A percentile compares a stretch with the other conserved stretches of the same genome.
Evolutionary conservation across 371 early-diverging fungal species (phyloP).

Genomic region (Amoeboaphelidium protococcarum): DNA sequence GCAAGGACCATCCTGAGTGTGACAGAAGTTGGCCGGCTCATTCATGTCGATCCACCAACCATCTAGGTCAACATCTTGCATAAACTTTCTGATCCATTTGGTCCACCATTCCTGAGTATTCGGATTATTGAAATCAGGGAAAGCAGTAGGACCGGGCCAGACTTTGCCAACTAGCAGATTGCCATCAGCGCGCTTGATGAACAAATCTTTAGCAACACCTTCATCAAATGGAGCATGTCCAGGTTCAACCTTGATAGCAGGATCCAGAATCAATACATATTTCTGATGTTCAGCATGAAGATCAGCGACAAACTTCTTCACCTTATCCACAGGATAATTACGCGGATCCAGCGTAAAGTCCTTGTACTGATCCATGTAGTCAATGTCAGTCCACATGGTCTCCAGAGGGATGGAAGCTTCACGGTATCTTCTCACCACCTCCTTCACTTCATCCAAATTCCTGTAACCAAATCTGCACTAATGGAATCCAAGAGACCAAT

Average conservation of each 20-base stretch:
- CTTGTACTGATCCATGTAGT: constrained; percentile 18
- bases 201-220: constrained; percentile 17
- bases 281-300: constrained; percentile 15
- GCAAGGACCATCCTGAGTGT: constrained; percentile 21
- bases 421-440: constrained; percentile 21
- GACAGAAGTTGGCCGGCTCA: constrained; percentile 32
- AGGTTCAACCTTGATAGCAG: constrained; percentile 16
- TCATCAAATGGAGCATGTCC: constrained; percentile 17
- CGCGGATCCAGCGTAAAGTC: constrained; percentile 21
- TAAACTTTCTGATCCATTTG: constrained; percentile 16
- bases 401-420: constrained; percentile 31
- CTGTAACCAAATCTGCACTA: constrained; percentile 45
- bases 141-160: constrained; percentile 37
- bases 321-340: constrained; percentile 14
- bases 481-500: constrained; percentile 33
- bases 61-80: constrained; percentile 15
- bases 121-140: constrained; percentile 31
- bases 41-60: constrained; percentile 47
- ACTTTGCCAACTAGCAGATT: constrained; percentile 2
- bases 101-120: constrained; percentile 19
- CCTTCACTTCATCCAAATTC: constrained; percentile 21
- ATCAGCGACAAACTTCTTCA: constrained; percentile 6
- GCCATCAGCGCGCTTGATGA: constrained; percentile 14
- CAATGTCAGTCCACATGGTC: constrained; percentile 43
- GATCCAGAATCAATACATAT: constrained; percentile 24